A percentile compares a stretch with the other conserved stretches of the same genome.
These are phyloP conservation scores for Patellaria atrata DNA, from an alignment of 495 filamentous ascomycete genomes.

Conservation along the genomic window DNA sequence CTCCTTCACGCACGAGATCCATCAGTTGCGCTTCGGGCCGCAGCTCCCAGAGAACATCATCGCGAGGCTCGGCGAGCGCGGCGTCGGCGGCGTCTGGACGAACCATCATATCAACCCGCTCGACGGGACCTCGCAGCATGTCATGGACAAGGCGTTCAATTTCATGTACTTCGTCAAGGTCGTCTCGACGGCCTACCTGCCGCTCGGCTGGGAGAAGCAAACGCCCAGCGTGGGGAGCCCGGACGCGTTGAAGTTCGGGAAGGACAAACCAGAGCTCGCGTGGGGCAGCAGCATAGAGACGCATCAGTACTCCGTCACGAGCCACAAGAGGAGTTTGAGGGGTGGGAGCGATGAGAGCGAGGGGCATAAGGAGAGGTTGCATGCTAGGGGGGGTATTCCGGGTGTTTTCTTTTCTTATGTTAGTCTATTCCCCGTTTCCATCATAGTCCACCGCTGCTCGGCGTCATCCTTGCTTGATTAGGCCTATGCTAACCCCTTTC, in stretches of 20 bases:
- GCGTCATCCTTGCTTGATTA: constrained; percentile 3
- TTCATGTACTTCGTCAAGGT: constrained; percentile 99
- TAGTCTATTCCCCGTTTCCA: constrained; percentile 28
- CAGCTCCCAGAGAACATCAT: constrained; percentile 67
- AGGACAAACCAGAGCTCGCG: constrained; percentile 50
- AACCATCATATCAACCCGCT: constrained; percentile 87
- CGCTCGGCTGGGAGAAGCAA: constrained; percentile 60
- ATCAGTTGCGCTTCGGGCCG: constrained; percentile 83
- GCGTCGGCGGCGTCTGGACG: constrained; percentile 43
- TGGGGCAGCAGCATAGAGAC: constrained; percentile 77
- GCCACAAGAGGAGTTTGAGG: constrained; percentile 70
- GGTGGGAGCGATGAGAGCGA: constrained; percentile 72
- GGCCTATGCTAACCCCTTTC: constrained; percentile 4
- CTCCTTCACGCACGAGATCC: constrained; percentile 82
- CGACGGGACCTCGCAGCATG: constrained; percentile 65
- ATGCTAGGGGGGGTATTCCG: constrained; percentile 81
- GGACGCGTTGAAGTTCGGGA: constrained; percentile 33
- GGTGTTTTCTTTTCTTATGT: constrained; percentile 97
- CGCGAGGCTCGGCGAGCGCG: constrained; percentile 40
- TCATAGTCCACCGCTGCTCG: neutral
- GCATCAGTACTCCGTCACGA: constrained; percentile 94
- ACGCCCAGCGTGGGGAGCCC: constrained; percentile 2
- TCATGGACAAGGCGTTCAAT: constrained; percentile 72
- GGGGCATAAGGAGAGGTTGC: constrained; percentile 79
- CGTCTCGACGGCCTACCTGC: constrained; percentile 85